Evolutionary conservation across 2,329 filamentous ascomycete genomes (phyloP), one percentile per base, ranked within the genome.

Genomic region (Alternaria sp.): DNA sequence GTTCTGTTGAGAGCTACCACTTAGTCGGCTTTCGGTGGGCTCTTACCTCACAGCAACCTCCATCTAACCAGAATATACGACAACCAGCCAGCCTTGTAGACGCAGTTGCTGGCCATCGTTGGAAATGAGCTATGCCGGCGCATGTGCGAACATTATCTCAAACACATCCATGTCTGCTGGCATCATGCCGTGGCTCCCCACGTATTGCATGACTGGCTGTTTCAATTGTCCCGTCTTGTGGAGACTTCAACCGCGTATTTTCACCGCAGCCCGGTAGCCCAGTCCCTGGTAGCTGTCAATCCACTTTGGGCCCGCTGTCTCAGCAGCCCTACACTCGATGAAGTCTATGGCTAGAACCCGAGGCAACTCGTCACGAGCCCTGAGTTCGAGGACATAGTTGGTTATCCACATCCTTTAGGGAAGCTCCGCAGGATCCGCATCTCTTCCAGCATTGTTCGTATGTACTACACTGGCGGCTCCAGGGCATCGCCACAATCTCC

Each of bases 401-500:
- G 34, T 49, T 49, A 18, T 49, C 46, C 32, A 36, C 12, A 6
- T 36, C 14, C 28, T 30, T 32, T 27, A 27, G 25, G 25, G 6
- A 27, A 27, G 25, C 6, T 27, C 25, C 25, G 25, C 25, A 27
- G 25, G 25, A 27, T 27, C 25, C 25, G 25, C 6, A 27, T 27
- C 25, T 27, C 25, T 27, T 27, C 25, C 25, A 27, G 25, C 25
- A 27, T 48, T 38, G 20, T 49, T 48, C 59, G 57, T 59, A 10
- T 18, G n/a, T 40, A 18, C 60, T 58, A 28, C 64, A 52, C 30
- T 41, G 32, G 34, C 53, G 20, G 61, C 45, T 66, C 65, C 41
- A 69, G 66, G 60, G 43, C 61, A 27, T 65, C 51, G 62, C 58
- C 46, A 48, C 46, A 34, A 57, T 54, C 53, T 38, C 38, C 50